Evolutionary conservation across 78 protist species (phyloP).

Genomic region (Salpingoeca rosetta): DNA sequence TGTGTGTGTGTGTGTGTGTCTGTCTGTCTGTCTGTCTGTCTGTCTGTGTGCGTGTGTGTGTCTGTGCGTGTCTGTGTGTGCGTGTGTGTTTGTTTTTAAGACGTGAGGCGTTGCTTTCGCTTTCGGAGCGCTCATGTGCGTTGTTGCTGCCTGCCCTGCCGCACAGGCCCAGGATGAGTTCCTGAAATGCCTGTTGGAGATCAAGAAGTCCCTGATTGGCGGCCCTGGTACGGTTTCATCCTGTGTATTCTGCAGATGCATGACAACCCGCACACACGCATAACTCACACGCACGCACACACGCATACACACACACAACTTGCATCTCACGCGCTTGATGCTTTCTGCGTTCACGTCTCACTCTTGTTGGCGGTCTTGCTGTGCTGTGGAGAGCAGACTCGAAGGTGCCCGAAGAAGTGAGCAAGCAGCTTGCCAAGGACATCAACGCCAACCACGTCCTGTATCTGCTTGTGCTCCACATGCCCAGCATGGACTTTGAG

Average conservation of each 20-base stretch:
- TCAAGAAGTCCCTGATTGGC: constrained; percentile 56
- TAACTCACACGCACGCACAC: not conserved
- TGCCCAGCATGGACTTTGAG: constrained; percentile 60
- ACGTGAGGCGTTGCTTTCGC: not conserved
- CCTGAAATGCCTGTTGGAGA: constrained; percentile 6
- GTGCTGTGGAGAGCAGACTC: constrained; percentile 8
- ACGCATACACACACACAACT: not conserved
- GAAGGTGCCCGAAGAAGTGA: constrained; percentile 37
- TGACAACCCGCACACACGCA: not conserved
- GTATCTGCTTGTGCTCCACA: constrained; percentile 33
- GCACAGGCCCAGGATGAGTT: constrained; percentile 14
- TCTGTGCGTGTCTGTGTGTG: not conserved
- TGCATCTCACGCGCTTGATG: not conserved
- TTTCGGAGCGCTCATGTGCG: not conserved
- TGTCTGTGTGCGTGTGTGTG: not conserved
- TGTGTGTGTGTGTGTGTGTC: not conserved
- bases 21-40: not conserved
- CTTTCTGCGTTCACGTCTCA: not conserved
- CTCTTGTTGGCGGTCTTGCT: not conserved
- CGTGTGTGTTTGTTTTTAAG: not conserved
- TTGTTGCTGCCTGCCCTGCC: not conserved
- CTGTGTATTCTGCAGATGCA: not conserved
- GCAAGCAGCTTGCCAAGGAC: constrained; percentile 32
- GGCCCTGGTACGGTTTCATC: constrained; percentile 12
- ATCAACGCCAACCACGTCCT: constrained; percentile 36